A percentile compares a stretch with the other conserved stretches of the same genome.
Conservation (phyloP, 148 eudicot species). For the Camellia granthamiana region DNA sequence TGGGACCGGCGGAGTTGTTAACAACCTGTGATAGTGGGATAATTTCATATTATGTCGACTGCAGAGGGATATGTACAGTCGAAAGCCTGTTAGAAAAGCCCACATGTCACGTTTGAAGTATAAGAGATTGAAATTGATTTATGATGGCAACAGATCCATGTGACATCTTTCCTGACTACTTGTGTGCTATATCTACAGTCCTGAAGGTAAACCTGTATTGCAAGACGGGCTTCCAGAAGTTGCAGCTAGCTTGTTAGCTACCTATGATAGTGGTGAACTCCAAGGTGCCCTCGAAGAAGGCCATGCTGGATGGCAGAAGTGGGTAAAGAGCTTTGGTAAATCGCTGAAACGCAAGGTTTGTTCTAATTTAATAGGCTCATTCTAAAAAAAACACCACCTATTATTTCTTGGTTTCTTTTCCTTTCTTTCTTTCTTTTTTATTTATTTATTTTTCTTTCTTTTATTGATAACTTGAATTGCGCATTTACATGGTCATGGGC, state of each 20-base stretch:
- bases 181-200: slow-evolving; percentile 35
- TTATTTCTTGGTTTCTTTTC: background rate
- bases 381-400: background rate
- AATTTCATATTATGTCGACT: background rate
- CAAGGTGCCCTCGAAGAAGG: slow-evolving; percentile 73
- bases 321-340: slow-evolving; percentile 92
- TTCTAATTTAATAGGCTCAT: background rate
- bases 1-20: too few species aligned
- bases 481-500: slow-evolving; percentile 19
- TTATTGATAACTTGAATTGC: background rate
- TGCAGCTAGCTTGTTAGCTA: slow-evolving; percentile 63
- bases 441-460: background rate
- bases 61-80: background rate
- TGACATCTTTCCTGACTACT: background rate
- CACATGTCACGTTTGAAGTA: background rate
- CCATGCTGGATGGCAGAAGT: slow-evolving; percentile 73
- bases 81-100: background rate
- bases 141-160: background rate
- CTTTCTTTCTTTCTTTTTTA: too few species aligned
- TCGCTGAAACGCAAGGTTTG: slow-evolving; percentile 84
- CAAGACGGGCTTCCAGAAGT: slow-evolving; percentile 78
- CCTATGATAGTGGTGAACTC: slow-evolving; percentile 81
- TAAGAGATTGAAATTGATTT: background rate
- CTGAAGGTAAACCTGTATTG: slow-evolving; percentile 68
- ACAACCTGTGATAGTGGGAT: too few species aligned